Percentiles rank a stretch among this genome's conserved stretches.
Evolutionary conservation across 805 yeast genomes (phyloP).

Genomic region (Myxozyma sirexii): DNA sequence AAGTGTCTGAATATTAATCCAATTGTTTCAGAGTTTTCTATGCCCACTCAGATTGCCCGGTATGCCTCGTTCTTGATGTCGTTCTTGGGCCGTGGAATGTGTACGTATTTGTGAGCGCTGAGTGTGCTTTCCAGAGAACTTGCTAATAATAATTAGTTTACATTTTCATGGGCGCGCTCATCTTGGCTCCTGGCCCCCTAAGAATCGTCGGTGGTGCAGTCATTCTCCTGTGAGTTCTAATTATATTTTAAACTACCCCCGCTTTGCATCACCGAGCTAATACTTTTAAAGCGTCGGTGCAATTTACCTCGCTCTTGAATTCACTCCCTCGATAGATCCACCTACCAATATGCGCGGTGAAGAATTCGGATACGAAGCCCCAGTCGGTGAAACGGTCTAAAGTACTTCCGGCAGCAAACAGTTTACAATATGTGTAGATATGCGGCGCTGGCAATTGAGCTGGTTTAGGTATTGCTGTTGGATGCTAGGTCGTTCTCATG

Average conservation of each 20-base stretch:
- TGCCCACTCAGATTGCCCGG: slow-evolving; percentile 53
- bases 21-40: slow-evolving; percentile 48
- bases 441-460: too few relatives aligned
- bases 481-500: too few relatives aligned
- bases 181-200: slow-evolving; percentile 56
- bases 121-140: background rate
- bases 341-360: slow-evolving; percentile 76
- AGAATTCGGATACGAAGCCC: slow-evolving; percentile 39
- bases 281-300: slow-evolving; percentile 51
- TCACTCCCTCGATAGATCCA: slow-evolving; percentile 71
- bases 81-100: slow-evolving; percentile 72
- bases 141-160: slow-evolving; percentile 46
- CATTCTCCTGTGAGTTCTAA: slow-evolving; percentile 48
- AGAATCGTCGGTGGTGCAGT: slow-evolving; percentile 61
- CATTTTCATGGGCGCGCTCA: slow-evolving; percentile 52
- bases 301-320: slow-evolving; percentile 63
- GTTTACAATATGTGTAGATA: too few relatives aligned
- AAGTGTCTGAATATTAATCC: background rate
- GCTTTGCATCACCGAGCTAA: background rate
- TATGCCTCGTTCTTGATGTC: slow-evolving; percentile 60
- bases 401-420: background rate
- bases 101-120: slow-evolving; percentile 47
- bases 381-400: slow-evolving; percentile 33
- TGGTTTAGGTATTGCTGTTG: too few relatives aligned
- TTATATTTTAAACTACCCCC: background rate